Conservation (phyloP, 2,329 filamentous ascomycete species). For the Ophiostoma quercus region DNA sequence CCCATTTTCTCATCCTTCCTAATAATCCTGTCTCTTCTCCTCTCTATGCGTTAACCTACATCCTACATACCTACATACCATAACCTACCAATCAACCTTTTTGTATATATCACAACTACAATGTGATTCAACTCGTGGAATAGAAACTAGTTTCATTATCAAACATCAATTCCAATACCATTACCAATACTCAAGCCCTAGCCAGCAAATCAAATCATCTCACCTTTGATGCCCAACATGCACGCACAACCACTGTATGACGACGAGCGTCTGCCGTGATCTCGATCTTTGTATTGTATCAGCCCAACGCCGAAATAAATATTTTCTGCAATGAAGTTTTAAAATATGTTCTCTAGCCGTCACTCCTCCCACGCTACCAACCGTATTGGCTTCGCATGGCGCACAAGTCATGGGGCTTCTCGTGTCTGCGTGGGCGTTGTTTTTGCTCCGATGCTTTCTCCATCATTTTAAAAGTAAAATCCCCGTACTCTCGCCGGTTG, state of each 20-base stretch:
- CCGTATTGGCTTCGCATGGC: slow-evolving; percentile 1
- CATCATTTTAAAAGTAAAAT: background rate
- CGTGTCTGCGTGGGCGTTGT: background rate
- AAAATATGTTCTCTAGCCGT: background rate
- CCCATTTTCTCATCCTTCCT: background rate
- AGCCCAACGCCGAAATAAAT: background rate
- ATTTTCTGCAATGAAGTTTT: background rate
- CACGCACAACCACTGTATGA: background rate
- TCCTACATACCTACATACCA: background rate
- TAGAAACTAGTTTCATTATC: background rate
- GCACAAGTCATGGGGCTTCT: background rate
- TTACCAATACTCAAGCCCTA: background rate
- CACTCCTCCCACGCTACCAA: background rate
- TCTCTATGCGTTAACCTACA: background rate
- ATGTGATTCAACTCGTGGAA: slow-evolving; percentile 23
- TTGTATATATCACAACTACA: slow-evolving; percentile 9
- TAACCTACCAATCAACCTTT: background rate
- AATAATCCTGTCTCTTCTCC: background rate
- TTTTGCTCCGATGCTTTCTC: background rate
- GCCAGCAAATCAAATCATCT: background rate
- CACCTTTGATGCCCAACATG: slow-evolving; percentile 2
- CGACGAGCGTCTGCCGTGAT: background rate
- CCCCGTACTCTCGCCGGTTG: background rate
- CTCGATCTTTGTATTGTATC: background rate
- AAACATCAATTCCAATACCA: background rate